A percentile compares a stretch with the other conserved stretches of the same genome.
Evolutionary conservation across 495 filamentous ascomycete genomes (phyloP).

Genomic region (Annulohypoxylon maeteangense): DNA sequence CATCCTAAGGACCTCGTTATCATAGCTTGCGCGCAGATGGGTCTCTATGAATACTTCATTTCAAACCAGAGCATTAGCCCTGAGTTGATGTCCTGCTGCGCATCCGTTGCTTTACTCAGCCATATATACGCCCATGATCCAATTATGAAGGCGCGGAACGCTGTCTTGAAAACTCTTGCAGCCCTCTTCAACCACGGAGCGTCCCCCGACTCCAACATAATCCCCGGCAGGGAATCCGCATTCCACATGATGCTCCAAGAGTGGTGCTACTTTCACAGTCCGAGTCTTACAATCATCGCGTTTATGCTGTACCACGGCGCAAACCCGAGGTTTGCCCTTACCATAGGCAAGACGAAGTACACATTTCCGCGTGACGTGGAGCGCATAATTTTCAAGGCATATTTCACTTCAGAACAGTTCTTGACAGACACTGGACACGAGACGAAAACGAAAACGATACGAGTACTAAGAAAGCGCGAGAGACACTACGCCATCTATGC

Average conservation of each 20-base stretch:
- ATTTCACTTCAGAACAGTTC: background rate
- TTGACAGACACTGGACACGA: background rate
- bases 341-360: background rate
- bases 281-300: background rate
- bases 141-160: background rate
- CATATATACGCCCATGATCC: background rate
- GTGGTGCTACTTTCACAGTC: background rate
- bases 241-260: slow-evolving; percentile 3
- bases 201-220: slow-evolving; percentile 6
- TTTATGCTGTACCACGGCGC: slow-evolving; percentile 31
- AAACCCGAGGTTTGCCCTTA: slow-evolving; percentile 24
- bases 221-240: background rate
- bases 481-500: background rate
- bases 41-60: slow-evolving; percentile 16
- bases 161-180: slow-evolving; percentile 5
- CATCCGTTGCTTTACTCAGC: background rate
- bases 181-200: slow-evolving; percentile 13
- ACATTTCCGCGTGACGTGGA: background rate
- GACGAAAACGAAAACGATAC: background rate
- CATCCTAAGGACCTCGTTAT: background rate
- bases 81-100: background rate
- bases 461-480: background rate
- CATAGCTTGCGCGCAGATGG: background rate
- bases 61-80: background rate
- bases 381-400: background rate